These are phyloP conservation scores for Suillus luteus DNA, from an alignment of 768 basidiomycete genomes.

Conservation along the genomic window DNA sequence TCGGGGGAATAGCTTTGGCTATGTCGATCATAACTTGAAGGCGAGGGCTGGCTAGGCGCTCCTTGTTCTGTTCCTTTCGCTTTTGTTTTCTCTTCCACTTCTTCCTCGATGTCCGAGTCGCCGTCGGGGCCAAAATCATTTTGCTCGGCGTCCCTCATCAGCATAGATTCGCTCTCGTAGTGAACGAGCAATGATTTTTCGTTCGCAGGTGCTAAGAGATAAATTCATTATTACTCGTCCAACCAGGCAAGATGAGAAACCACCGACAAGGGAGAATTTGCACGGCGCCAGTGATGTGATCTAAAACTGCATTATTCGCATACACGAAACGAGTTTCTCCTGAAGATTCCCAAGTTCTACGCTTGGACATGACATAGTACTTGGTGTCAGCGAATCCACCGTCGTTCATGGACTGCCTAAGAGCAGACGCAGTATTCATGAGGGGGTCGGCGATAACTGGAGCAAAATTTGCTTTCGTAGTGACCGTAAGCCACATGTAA, in stretches of 20 bases:
- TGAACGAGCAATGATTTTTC: not conserved
- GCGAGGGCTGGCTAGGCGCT: not conserved
- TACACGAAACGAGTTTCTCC: conserved; percentile 29
- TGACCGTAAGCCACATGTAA: conserved; percentile 25
- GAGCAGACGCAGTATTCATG: conserved; percentile 18
- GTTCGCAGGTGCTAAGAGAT: not conserved
- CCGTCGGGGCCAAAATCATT: conserved; percentile 33
- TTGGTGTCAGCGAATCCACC: conserved; percentile 33
- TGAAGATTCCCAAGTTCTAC: conserved; percentile 14
- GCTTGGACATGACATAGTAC: conserved; percentile 31
- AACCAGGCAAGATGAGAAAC: not conserved
- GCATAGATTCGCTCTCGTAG: not conserved
- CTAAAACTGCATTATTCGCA: conserved; percentile 15
- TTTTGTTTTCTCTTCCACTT: conserved; percentile 9
- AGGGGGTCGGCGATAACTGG: conserved; percentile 18
- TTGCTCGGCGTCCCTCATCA: not conserved
- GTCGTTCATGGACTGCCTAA: conserved; percentile 26
- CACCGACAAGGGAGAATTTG: not conserved
- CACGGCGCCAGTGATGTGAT: not conserved
- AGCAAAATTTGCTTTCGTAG: conserved; percentile 20
- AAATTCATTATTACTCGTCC: not conserved
- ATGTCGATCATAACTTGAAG: not conserved
- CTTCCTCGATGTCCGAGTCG: conserved; percentile 28
- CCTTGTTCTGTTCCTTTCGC: not conserved
- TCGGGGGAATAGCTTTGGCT: not conserved